These are phyloP conservation scores for Puccinia polysora DNA, from an alignment of 1,284 basidiomycete genomes.

Conservation along the genomic window DNA sequence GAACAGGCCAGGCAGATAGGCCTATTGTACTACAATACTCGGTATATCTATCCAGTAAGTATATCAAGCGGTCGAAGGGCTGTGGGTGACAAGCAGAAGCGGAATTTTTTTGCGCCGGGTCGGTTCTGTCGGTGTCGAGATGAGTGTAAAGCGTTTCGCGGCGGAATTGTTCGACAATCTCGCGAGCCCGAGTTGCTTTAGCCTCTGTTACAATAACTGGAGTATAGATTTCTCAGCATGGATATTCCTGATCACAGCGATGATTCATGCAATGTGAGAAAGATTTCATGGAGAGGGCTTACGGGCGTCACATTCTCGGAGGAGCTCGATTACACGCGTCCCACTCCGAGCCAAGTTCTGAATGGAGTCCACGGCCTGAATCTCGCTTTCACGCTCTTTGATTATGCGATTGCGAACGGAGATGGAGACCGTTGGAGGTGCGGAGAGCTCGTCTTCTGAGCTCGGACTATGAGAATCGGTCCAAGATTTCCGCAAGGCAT, in stretches of 20 bases:
- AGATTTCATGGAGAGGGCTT: too few species aligned
- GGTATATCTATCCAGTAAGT: conserved; percentile 37
- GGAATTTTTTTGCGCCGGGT: not conserved
- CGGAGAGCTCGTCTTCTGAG: conserved; percentile 13
- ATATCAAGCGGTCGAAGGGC: conserved; percentile 37
- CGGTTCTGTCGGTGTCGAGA: not conserved
- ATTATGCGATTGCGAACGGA: conserved; percentile 1
- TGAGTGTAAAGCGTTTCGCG: conserved; percentile 12
- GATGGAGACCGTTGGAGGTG: not conserved
- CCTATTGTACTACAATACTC: conserved; percentile 25
- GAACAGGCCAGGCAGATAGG: conserved; percentile 37
- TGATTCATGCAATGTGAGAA: too few species aligned
- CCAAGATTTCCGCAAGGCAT: conserved; percentile 2
- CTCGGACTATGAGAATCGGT: conserved; percentile 12
- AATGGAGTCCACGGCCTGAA: not conserved
- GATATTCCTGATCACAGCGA: not conserved
- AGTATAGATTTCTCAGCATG: not conserved
- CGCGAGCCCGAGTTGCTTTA: conserved; percentile 9
- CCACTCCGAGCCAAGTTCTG: conserved; percentile 7
- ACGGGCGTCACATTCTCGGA: conserved; percentile 17
- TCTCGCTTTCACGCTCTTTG: conserved; percentile 1
- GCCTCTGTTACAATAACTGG: conserved; percentile 18
- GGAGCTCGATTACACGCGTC: conserved; percentile 6
- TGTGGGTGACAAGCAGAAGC: conserved; percentile 2
- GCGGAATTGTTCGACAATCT: conserved; percentile 24